These are phyloP conservation scores for Dictyostelium capitatum DNA, from an alignment of 78 protist species.

Conservation along the genomic window DNA sequence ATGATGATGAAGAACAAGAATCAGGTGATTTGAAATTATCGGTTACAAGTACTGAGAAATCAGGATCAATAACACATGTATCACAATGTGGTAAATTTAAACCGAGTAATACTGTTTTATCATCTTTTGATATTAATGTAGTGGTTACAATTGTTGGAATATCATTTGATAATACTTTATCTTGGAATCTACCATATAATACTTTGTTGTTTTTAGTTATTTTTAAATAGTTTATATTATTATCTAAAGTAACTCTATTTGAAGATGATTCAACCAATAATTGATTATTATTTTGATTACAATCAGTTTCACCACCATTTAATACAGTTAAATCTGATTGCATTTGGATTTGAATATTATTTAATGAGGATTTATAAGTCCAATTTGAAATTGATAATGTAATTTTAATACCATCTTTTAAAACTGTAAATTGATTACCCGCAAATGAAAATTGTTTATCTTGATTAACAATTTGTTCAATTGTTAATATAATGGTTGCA, in stretches of 20 bases:
- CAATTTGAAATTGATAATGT: constrained; percentile 3
- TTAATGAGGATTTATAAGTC: background rate
- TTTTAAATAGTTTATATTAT: constrained; percentile 12
- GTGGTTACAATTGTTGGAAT: background rate
- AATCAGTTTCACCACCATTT: background rate
- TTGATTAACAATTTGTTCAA: background rate
- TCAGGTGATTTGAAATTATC: background rate
- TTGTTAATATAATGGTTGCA: background rate
- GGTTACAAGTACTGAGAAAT: background rate
- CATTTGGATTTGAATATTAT: background rate
- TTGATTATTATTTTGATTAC: background rate
- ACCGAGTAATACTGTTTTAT: background rate
- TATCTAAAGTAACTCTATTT: background rate
- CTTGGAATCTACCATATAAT: background rate
- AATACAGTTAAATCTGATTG: background rate
- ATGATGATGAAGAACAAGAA: background rate
- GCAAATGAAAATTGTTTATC: constrained; percentile 33
- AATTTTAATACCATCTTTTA: background rate
- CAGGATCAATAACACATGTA: constrained; percentile 2
- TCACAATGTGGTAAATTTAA: constrained; percentile 8
- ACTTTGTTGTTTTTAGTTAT: background rate
- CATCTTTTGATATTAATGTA: background rate
- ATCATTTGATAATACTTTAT: background rate
- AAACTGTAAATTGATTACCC: background rate
- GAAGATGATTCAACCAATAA: background rate